Evolutionary conservation across 495 filamentous ascomycete species (phyloP).

Genomic region (Arthonia radiata): DNA sequence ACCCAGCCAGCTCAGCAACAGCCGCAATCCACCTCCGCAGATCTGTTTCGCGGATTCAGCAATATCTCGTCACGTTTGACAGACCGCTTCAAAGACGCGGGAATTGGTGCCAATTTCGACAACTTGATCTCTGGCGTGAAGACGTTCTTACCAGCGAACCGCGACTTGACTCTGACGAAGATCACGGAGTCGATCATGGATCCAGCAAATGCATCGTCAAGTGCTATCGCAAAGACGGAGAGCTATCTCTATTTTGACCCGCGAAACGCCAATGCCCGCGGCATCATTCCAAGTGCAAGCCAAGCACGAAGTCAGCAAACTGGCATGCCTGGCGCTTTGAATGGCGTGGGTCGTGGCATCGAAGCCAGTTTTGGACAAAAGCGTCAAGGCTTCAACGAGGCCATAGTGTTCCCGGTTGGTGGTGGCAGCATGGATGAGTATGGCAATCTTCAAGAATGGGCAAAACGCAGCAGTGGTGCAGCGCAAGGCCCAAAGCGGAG

Average conservation of each 20-base stretch:
- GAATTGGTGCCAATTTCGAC: conserved; percentile 76
- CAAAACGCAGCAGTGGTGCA: conserved; percentile 40
- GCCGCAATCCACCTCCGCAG: conserved; percentile 35
- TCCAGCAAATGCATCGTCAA: conserved; percentile 63
- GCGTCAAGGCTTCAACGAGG: conserved; percentile 81
- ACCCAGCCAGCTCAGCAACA: conserved; percentile 47
- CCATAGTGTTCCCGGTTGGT: conserved; percentile 89
- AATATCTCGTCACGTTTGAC: conserved; percentile 76
- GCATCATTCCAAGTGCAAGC: conserved; percentile 54
- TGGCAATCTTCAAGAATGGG: conserved; percentile 94
- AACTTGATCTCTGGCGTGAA: conserved; percentile 94
- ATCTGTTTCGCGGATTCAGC: conserved; percentile 72
- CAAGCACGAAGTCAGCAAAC: conserved; percentile 19
- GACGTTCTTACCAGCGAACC: conserved; percentile 87
- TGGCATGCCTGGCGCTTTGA: conserved; percentile 18
- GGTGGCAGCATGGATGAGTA: conserved; percentile 99
- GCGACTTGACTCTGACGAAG: conserved; percentile 88
- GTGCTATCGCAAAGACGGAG: conserved; percentile 89
- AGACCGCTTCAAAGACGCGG: conserved; percentile 77
- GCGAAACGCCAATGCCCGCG: conserved; percentile 70
- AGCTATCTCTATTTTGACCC: conserved; percentile 98
- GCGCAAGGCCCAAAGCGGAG: conserved; percentile 33
- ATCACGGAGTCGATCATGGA: conserved; percentile 99
- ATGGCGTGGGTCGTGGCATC: conserved; percentile 26
- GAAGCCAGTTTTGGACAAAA: conserved; percentile 81